These are phyloP conservation scores for Chimonanthus praecox DNA, from an alignment of 164 flowering plant genomes.

Conservation along the genomic window DNA sequence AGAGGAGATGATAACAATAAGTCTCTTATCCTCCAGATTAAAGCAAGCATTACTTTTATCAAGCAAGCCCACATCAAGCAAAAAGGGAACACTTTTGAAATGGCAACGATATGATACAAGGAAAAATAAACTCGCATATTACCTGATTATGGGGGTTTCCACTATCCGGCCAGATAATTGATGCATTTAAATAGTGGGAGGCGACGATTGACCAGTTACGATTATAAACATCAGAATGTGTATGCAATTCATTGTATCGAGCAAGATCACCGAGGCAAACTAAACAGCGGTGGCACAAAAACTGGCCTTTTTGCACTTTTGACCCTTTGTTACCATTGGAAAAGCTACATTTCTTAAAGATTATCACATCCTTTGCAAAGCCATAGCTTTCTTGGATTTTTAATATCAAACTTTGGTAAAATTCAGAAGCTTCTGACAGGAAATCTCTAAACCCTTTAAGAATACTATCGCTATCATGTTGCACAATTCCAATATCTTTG, in stretches of 20 bases:
- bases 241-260: slow-evolving; percentile 62
- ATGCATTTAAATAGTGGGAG: slow-evolving; percentile 57
- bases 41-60: too few relatives aligned
- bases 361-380: slow-evolving; percentile 30
- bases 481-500: slow-evolving; percentile 13
- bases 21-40: too few relatives aligned
- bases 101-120: background rate
- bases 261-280: slow-evolving; percentile 87
- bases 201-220: slow-evolving; percentile 69
- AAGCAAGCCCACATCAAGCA: background rate
- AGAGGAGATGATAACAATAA: background rate
- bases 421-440: slow-evolving; percentile 55
- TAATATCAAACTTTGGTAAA: slow-evolving; percentile 46
- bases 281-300: slow-evolving; percentile 65
- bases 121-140: background rate
- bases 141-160: slow-evolving; percentile 97
- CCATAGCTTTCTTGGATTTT: slow-evolving; percentile 41
- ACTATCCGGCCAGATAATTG: slow-evolving; percentile 65
- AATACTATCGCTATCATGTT: slow-evolving; percentile 19
- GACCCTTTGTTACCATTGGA: slow-evolving; percentile 22
- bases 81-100: background rate
- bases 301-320: slow-evolving; percentile 33
- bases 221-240: slow-evolving; percentile 26
- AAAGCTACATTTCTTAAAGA: slow-evolving; percentile 12
- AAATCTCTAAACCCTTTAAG: slow-evolving; percentile 47